Evolutionary conservation across 176 grass and related monocot genomes (phyloP).

Genomic region (Sorghum bicolor): Sorghum_bicolor_NCBIv3 NC_012873.2:826001-826500

Average conservation of each 20-base stretch:
- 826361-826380: background rate
- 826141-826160: conserved; percentile 86
- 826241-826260: conserved; percentile 53
- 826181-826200: conserved; percentile 97
- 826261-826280: conserved; percentile 14
- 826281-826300: background rate
- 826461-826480: conserved; percentile 66
- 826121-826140: conserved; percentile 90
- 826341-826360: background rate
- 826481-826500: conserved; percentile 95
- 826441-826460: conserved; percentile 85
- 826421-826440: conserved; percentile 1
- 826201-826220: conserved; percentile 86
- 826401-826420: background rate
- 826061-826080: background rate
- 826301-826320: background rate
- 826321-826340: background rate
- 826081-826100: background rate
- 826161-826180: conserved; percentile 97
- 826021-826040: conserved; percentile 18
- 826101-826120: background rate
- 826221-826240: conserved; percentile 94
- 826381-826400: background rate
- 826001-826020: background rate
- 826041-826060: background rate